Conservation (phyloP, 441 rosid species). For the Gossypium armourianum region DNA sequence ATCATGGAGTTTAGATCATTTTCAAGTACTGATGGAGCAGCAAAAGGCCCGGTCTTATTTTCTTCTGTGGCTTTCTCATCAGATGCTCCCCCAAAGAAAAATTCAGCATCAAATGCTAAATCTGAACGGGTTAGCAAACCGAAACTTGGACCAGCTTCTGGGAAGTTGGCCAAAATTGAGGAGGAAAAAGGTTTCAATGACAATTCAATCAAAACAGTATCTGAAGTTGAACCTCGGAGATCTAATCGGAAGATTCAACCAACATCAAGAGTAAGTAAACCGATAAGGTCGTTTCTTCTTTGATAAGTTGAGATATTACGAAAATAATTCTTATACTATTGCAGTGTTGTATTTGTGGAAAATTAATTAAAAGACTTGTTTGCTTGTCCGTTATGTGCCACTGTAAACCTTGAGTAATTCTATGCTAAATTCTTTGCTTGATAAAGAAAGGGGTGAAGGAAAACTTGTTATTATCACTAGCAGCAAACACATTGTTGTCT, state of each 20-base stretch:
- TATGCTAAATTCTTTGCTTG: background rate
- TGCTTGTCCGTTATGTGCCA: background rate
- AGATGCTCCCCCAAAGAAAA: constrained; percentile 37
- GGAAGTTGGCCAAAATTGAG: constrained; percentile 49
- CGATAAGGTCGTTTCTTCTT: background rate
- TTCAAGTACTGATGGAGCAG: constrained; percentile 37
- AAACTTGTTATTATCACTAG: background rate
- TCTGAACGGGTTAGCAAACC: constrained; percentile 38
- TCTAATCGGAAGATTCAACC: constrained; percentile 90
- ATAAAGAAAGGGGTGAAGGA: background rate
- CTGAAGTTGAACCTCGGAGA: constrained; percentile 73
- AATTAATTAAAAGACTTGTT: background rate
- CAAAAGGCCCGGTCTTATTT: constrained; percentile 37
- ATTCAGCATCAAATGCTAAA: constrained; percentile 30
- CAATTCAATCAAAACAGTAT: constrained; percentile 28
- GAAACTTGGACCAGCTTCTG: constrained; percentile 43
- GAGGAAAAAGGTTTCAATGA: constrained; percentile 41
- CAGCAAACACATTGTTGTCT: no score
- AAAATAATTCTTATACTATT: background rate
- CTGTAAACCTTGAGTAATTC: background rate
- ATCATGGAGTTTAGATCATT: constrained; percentile 28
- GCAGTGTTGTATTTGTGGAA: background rate
- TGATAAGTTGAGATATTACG: background rate
- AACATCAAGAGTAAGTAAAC: constrained; percentile 75
- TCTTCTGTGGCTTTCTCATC: constrained; percentile 36